A percentile compares a stretch with the other conserved stretches of the same genome.
Evolutionary conservation across 139 green algal genomes (phyloP).

Genomic region (Picochlorum sp.): DNA sequence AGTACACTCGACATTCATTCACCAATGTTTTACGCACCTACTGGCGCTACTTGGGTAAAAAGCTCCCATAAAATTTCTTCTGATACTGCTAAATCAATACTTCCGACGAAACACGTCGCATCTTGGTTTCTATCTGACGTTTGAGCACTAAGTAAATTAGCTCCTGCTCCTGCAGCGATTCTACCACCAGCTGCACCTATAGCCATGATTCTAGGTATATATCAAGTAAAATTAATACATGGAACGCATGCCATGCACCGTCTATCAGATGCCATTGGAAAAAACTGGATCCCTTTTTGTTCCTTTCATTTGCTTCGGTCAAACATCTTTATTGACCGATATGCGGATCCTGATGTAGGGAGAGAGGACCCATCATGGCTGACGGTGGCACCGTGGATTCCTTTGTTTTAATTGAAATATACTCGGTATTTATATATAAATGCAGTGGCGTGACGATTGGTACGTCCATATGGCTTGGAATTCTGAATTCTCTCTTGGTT

Average conservation of each 20-base stretch:
- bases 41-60: slow-evolving; percentile 89
- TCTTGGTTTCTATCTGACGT: slow-evolving; percentile 82
- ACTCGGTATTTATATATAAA: neutral
- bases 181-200: slow-evolving; percentile 58
- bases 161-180: slow-evolving; percentile 79
- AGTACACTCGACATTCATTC: neutral
- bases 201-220: neutral
- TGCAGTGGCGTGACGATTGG: slow-evolving; percentile 2
- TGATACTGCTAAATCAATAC: slow-evolving; percentile 83
- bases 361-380: too few relatives aligned
- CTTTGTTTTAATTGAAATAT: too few relatives aligned
- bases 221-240: neutral
- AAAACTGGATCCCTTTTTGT: too few relatives aligned
- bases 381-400: too few relatives aligned
- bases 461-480: neutral
- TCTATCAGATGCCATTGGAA: too few relatives aligned
- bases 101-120: slow-evolving; percentile 91
- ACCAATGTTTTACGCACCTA: slow-evolving; percentile 49
- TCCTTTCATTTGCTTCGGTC: neutral
- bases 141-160: slow-evolving; percentile 91
- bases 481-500: too few relatives aligned
- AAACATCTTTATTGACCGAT: too few relatives aligned
- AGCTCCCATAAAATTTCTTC: slow-evolving; percentile 98
- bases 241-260: neutral
- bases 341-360: too few relatives aligned